Percentiles rank a stretch among this genome's conserved stretches.
phyloP scores from a whole-genome alignment of 305 asterid genomes.

The Fraxinus angustifolia region DNA sequence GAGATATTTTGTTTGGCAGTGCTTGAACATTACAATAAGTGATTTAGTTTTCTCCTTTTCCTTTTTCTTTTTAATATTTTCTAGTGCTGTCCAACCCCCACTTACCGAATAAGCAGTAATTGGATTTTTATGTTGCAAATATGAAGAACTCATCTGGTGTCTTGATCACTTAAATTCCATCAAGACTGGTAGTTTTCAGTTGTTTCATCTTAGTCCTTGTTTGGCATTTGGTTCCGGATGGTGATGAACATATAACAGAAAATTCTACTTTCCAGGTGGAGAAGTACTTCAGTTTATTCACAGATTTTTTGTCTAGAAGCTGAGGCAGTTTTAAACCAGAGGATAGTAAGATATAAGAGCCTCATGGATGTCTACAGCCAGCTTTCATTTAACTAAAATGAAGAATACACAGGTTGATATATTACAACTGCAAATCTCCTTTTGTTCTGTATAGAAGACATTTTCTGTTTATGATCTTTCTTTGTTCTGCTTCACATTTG shows the following conservation, averaged over 20 bases:
- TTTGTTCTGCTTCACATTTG: neutral
- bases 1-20: neutral
- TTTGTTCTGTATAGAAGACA: neutral
- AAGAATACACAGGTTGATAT: conserved; percentile 42
- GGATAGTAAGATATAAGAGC: conserved; percentile 19
- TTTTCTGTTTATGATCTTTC: neutral
- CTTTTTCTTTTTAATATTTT: neutral
- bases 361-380: conserved; percentile 40
- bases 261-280: conserved; percentile 31
- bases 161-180: neutral
- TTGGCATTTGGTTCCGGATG: neutral
- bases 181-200: neutral
- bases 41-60: neutral
- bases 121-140: neutral
- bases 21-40: neutral
- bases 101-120: neutral
- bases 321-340: conserved; percentile 14
- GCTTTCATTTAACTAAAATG: conserved; percentile 47
- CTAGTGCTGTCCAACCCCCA: neutral
- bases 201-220: neutral
- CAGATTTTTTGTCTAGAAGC: conserved; percentile 14
- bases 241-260: conserved; percentile 1
- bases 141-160: neutral
- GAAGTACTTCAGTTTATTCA: conserved; percentile 17
- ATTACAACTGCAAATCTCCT: neutral